Base-by-base conservation (phyloP, 805 yeast species). In the Yarrowia sp. region DNA sequence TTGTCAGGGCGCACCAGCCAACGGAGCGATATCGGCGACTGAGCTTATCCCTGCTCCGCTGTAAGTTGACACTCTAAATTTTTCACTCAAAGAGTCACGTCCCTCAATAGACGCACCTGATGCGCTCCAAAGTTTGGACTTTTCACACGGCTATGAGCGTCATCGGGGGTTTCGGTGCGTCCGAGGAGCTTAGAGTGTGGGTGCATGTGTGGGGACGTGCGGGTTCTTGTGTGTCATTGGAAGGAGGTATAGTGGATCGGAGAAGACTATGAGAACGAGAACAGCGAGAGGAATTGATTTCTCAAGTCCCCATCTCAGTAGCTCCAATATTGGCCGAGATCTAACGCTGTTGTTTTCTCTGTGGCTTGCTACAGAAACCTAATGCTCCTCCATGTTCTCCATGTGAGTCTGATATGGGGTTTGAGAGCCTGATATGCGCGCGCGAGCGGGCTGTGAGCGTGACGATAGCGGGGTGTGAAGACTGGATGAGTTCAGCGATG, bases 181-280 rank as follows among this genome's bases (percentile, higher is more conserved):
- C 58, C 63, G 46, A 40, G 63, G 63, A 40, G 47, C 39, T 40
- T 55, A 55, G 63, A 55, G 63, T 55, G 63, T 55, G 47, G 4
- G 20, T 55, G 61, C 46, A 39, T 39, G 6, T 39, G 36, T 55
- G 46, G 46, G 46, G 61, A 4, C 19, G 36, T 4, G 42, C 9
- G 20, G 19, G n/a, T 36, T 4, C 8, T 5, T 8, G 10, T 30
- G 42, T 19, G 17, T 10, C 20, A 34, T 10, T 50, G 36, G 12
- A 12, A 1, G 4, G 13, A 0, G 1, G 8, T 4, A 14, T 13
- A 13, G 8, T 14, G 7, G 38, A 47, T 47, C 52, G 34, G 3
- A 24, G 50, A 8, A 15, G 2, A 52, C 9, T 3, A 6, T 0
- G 9, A 9, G 55, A 50, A 10, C 9, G n/a, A 17, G 38, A 17